Conservation (phyloP, 192 early-diverging fungal genomes). For the Backusella sp. region DNA sequence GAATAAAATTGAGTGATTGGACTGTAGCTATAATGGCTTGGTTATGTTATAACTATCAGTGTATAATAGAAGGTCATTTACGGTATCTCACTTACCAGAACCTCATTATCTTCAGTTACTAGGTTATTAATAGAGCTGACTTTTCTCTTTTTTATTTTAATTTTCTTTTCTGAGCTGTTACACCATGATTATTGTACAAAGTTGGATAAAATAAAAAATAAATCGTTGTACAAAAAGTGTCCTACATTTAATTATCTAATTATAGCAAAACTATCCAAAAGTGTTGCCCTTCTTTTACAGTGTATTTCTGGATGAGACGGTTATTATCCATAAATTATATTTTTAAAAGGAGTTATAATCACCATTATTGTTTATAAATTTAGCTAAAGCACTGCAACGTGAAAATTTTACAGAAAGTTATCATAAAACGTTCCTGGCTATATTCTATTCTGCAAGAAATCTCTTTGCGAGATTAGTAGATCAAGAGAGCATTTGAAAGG, state of each 20-base stretch:
- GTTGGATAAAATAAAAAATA: background rate
- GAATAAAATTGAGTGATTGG: background rate
- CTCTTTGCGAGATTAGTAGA: background rate
- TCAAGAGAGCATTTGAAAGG: background rate
- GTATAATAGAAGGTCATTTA: background rate
- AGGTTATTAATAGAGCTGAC: slow-evolving; percentile 1
- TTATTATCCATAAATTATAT: background rate
- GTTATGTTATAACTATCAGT: too few species aligned
- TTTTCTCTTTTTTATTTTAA: background rate
- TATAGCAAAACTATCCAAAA: slow-evolving; percentile 8
- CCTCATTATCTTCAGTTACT: background rate
- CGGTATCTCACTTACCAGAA: background rate
- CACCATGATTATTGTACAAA: background rate
- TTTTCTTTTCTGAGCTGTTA: background rate
- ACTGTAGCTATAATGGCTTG: background rate
- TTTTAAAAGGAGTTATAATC: slow-evolving; percentile 3
- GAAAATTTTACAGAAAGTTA: background rate
- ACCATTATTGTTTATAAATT: background rate
- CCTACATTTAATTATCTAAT: slow-evolving; percentile 5
- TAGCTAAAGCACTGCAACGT: background rate
- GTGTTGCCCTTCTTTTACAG: background rate
- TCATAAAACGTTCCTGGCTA: background rate
- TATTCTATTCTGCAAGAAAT: background rate
- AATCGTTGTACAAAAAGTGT: background rate
- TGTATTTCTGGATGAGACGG: background rate